Conservation (phyloP, 495 filamentous ascomycete genomes). For the Neurospora tetrasperma region DNA sequence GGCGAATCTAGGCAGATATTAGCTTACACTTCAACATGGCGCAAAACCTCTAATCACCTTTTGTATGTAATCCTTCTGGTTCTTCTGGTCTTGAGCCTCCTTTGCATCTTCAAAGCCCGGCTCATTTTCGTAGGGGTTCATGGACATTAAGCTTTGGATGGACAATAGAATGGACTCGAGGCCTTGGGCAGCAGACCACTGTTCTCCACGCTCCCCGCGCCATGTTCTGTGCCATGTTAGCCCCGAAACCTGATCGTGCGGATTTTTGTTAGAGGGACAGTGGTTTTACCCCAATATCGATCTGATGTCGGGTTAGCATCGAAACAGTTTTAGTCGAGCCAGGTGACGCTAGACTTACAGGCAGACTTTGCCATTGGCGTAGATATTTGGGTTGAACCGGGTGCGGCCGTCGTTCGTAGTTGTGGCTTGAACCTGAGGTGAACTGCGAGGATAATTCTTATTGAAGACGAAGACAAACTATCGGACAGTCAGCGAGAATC, state of each 20-base stretch:
- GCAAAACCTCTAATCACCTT: constrained; percentile 49
- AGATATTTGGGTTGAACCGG: constrained; percentile 96
- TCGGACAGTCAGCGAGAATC: constrained; percentile 14
- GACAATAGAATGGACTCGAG: constrained; percentile 90
- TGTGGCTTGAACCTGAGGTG: constrained; percentile 61
- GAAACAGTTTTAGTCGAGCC: background rate
- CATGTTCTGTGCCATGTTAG: constrained; percentile 63
- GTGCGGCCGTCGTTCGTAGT: constrained; percentile 83
- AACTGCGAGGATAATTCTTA: constrained; percentile 77
- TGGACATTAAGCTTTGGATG: constrained; percentile 90
- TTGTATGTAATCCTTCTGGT: constrained; percentile 68
- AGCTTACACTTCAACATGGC: background rate
- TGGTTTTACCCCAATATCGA: constrained; percentile 77
- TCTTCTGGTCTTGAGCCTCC: constrained; percentile 55
- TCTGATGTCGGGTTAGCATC: constrained; percentile 33
- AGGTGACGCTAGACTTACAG: constrained; percentile 44
- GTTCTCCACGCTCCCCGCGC: constrained; percentile 77
- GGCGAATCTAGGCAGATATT: constrained; percentile 55
- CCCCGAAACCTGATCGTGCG: background rate
- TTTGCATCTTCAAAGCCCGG: constrained; percentile 79
- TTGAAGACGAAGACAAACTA: constrained; percentile 60
- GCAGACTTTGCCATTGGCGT: constrained; percentile 83
- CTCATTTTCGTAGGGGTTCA: constrained; percentile 93
- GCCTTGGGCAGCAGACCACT: constrained; percentile 94
- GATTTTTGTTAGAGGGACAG: background rate